Evolutionary conservation across 2,329 filamentous ascomycete species (phyloP).

Genomic region (Arachnopeziza araneosa): DNA sequence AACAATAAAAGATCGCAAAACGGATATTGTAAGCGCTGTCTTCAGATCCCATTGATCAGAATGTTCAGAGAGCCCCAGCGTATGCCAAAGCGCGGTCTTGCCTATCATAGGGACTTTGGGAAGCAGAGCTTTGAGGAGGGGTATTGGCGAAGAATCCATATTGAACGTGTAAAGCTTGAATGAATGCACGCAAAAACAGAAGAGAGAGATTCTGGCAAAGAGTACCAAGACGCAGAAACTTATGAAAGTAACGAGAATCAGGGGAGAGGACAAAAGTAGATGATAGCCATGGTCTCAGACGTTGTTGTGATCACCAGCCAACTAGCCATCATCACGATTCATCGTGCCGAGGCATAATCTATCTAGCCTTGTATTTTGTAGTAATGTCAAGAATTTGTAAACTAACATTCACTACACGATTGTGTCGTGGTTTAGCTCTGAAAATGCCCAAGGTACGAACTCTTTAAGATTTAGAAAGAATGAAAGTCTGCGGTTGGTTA

Average conservation of each 20-base stretch:
- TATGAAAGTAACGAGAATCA: not conserved
- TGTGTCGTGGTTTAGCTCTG: too few relatives aligned
- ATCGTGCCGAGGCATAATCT: not conserved
- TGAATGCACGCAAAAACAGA: not conserved
- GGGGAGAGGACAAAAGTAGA: not conserved
- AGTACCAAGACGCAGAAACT: not conserved
- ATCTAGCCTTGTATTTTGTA: not conserved
- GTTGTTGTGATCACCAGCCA: not conserved
- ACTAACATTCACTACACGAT: too few relatives aligned
- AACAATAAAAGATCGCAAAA: conserved; percentile 62
- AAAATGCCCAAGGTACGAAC: too few relatives aligned
- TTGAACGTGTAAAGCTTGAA: conserved; percentile 31
- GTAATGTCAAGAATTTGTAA: too few relatives aligned
- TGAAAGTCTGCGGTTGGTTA: too few relatives aligned
- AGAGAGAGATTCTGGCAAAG: not conserved
- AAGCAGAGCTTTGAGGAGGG: conserved; percentile 4
- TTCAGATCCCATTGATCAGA: conserved; percentile 73
- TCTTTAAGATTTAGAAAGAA: too few relatives aligned
- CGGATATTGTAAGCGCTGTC: conserved; percentile 65
- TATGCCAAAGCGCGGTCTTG: conserved; percentile 57
- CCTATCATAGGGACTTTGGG: conserved; percentile 54
- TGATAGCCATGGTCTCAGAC: not conserved
- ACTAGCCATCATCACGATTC: not conserved
- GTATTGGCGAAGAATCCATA: conserved; percentile 7
- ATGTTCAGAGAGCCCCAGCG: conserved; percentile 62